phyloP scores from a whole-genome alignment of 495 filamentous ascomycete species.

The Pseudomonodictys pantanalensis region DNA sequence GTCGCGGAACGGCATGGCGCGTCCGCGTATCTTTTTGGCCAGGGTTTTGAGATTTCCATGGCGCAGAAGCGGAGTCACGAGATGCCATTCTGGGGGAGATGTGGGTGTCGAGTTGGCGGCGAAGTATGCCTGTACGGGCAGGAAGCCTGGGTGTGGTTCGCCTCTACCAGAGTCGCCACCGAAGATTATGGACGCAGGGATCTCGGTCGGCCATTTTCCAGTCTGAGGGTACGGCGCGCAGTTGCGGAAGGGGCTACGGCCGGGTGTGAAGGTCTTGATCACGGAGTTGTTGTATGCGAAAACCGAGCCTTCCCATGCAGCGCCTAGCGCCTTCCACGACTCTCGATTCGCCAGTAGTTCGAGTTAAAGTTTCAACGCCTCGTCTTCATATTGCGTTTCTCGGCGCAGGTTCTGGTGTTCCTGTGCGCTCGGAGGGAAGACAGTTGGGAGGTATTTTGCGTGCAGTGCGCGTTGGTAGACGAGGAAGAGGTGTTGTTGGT shows the following conservation, averaged over 20 bases:
- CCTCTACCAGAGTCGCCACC: background rate
- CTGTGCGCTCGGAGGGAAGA: background rate
- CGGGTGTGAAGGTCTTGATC: background rate
- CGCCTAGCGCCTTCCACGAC: background rate
- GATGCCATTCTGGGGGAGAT: slow-evolving; percentile 9
- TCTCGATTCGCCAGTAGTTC: background rate
- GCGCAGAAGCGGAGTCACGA: slow-evolving; percentile 12
- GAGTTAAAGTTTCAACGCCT: background rate
- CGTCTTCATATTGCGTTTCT: background rate
- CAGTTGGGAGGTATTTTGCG: background rate
- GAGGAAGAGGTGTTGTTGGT: background rate
- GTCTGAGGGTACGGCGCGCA: background rate
- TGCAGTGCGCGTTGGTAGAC: background rate
- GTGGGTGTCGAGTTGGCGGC: background rate
- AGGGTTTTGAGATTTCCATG: slow-evolving; percentile 14
- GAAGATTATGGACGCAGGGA: slow-evolving; percentile 6
- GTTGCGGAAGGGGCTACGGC: background rate
- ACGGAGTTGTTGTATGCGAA: background rate
- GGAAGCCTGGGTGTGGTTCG: background rate
- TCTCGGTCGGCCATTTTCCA: slow-evolving; percentile 7
- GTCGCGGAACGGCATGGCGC: background rate
- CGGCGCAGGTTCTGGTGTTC: background rate
- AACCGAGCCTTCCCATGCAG: slow-evolving; percentile 2
- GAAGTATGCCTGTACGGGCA: slow-evolving; percentile 22
- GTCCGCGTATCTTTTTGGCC: background rate